Base-by-base conservation (phyloP, 257 asterid genomes). In the Cynanchum wilfordii region DNA sequence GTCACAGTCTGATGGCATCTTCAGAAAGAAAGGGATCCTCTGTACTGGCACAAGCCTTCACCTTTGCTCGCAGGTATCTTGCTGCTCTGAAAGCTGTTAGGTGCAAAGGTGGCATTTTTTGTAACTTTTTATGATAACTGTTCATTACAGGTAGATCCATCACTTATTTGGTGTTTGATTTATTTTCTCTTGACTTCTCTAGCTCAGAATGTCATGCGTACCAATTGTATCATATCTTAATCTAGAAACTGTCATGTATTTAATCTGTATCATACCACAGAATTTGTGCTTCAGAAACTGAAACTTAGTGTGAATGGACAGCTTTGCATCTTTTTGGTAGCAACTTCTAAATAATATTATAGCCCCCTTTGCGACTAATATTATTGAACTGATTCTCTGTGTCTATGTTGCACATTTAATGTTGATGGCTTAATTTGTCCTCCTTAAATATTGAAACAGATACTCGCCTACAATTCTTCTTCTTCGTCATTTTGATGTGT, bases 401-500 rank as follows among this genome's bases (percentile, higher is more conserved):
- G 7, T 60, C n/a, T 62, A 29, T 2, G 17, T 29, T 62, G 44
- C 45, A 62, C 45, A 62, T 62, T 30, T 62, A 42, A 17, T 29
- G 45, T 62, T 29, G 67, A 62, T 3, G 5, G 67, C 15, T 30
- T n/a, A 2, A 19, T 47, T 51, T 76, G 42, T 59, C 49, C 54
- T 25, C 70, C 27, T 30, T 15, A 33, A n/a, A 63, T 62, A 42
- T 40, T 52, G 70, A 52, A 42, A 77, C 82, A 94, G 99, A 77
- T 94, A 91, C 70, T 81, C 88, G 70, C 97, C 98, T 77, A 82
- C 97, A 70, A 84, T 94, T 78, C 90, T 94, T 78, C 93, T 94
- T 67, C 97, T 94, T 79, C 99, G 94, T 66, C 95, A 91, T 86
- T 94, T 94, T 86, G 98, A 94, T 83, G 89, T 84, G 76, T 87